Conservation (phyloP, 2,329 filamentous ascomycete genomes). For the Phyllosticta paracitricarpa region DNA sequence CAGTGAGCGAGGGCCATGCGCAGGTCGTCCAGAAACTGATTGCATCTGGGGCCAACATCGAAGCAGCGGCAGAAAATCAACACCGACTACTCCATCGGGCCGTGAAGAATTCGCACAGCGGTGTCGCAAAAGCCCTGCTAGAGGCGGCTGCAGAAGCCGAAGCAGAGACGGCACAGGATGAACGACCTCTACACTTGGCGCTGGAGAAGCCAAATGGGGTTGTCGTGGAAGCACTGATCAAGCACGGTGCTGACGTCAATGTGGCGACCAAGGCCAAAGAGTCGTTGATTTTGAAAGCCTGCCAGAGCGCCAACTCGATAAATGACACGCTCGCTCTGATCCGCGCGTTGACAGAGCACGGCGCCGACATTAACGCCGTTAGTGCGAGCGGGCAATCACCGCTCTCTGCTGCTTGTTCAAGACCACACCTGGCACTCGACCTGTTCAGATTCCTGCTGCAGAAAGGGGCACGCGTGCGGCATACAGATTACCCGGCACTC, state of each 20-base stretch:
- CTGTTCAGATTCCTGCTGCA: conserved; percentile 21
- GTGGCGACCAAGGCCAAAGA: conserved; percentile 26
- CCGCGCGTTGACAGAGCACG: neutral
- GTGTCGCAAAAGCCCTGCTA: neutral
- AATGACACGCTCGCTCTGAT: neutral
- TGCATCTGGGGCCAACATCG: neutral
- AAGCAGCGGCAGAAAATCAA: neutral
- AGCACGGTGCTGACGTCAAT: conserved; percentile 23
- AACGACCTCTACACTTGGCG: conserved; percentile 11
- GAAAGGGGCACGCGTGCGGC: conserved; percentile 22
- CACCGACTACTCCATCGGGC: neutral
- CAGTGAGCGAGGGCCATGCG: neutral
- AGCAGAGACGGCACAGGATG: neutral
- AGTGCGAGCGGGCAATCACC: conserved; percentile 35
- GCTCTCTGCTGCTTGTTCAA: conserved; percentile 49
- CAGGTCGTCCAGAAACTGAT: neutral
- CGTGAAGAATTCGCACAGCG: neutral
- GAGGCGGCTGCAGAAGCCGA: neutral
- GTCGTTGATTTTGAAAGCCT: conserved; percentile 28
- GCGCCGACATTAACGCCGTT: conserved; percentile 14
- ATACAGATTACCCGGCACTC: neutral
- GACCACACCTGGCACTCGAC: conserved; percentile 25
- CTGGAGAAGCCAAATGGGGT: conserved; percentile 23
- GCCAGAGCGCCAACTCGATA: neutral
- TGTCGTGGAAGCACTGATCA: conserved; percentile 23